Evolutionary conservation across 2,329 filamentous ascomycete genomes (phyloP).

Genomic region (Endocalyx cinctus): DNA sequence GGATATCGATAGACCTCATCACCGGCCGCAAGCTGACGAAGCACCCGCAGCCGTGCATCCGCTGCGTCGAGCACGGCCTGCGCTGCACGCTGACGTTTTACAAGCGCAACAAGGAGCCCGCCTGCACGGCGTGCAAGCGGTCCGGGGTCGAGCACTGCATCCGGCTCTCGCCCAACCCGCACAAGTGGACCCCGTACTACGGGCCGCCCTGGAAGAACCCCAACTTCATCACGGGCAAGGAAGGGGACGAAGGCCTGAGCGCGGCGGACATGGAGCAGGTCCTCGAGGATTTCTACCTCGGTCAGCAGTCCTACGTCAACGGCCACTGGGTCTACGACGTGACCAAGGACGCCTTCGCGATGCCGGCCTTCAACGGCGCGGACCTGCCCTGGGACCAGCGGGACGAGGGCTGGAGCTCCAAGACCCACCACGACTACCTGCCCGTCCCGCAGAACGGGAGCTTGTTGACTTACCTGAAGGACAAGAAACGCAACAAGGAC

Average conservation of each 20-base stretch:
- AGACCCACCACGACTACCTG: no score
- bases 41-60: constrained; percentile 14
- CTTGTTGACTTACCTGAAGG: no score
- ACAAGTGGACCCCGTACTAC: background rate
- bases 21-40: constrained; percentile 15
- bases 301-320: constrained; percentile 4
- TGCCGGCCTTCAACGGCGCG: constrained; percentile 11
- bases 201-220: constrained; percentile 20
- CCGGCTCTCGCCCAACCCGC: constrained; percentile 4
- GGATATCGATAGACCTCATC: no score
- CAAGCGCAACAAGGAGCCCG: constrained; percentile 9
- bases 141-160: constrained; percentile 13
- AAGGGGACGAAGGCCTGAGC: background rate
- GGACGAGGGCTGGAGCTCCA: no score
- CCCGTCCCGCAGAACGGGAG: no score
- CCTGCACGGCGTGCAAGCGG: constrained; percentile 19
- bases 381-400: background rate
- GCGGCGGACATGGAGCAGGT: constrained; percentile 9
- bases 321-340: constrained; percentile 7
- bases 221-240: constrained; percentile 13
- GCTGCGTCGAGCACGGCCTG: constrained; percentile 17
- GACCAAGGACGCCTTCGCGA: constrained; percentile 3
- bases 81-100: constrained; percentile 19
- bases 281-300: constrained; percentile 12
- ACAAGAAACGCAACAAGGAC: no score